phyloP scores from a whole-genome alignment of 257 asterid species.

The Anisodus acutangulus region DNA sequence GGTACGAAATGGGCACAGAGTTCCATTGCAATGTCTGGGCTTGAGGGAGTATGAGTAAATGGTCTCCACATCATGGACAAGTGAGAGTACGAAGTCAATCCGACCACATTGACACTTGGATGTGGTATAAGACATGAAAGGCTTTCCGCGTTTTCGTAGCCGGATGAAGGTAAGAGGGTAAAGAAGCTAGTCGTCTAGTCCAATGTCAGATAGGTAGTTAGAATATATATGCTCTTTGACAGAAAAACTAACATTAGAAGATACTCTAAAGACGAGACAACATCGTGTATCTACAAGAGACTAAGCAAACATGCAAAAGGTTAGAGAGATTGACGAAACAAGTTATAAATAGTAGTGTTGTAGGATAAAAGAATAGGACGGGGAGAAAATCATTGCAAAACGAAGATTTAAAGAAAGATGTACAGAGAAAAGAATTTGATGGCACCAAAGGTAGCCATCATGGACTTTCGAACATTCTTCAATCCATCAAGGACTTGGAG shows the following conservation, averaged over 20 bases:
- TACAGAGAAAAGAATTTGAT: not conserved
- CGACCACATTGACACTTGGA: not conserved
- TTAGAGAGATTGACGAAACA: constrained; percentile 12
- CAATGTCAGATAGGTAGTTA: not conserved
- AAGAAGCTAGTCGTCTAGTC: not conserved
- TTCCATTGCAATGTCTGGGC: not conserved
- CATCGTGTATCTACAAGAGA: not conserved
- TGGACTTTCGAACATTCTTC: not conserved
- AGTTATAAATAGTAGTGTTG: not conserved
- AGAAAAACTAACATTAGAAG: not conserved
- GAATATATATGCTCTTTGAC: not conserved
- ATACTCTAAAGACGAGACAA: constrained; percentile 13
- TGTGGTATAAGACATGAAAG: constrained; percentile 7
- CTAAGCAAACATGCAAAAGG: not conserved
- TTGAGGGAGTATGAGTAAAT: not conserved
- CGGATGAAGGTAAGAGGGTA: not conserved
- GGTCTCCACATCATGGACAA: not conserved
- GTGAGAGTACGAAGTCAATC: not conserved
- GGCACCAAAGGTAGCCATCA: constrained; percentile 9
- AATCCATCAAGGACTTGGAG: not conserved
- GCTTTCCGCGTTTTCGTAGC: not conserved
- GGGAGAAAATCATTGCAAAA: constrained; percentile 2
- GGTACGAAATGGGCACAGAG: not conserved
- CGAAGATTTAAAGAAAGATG: not conserved
- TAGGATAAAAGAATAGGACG: constrained; percentile 7